Conservation (phyloP, 768 basidiomycete genomes). For the Naganishia vishniacii region DNA sequence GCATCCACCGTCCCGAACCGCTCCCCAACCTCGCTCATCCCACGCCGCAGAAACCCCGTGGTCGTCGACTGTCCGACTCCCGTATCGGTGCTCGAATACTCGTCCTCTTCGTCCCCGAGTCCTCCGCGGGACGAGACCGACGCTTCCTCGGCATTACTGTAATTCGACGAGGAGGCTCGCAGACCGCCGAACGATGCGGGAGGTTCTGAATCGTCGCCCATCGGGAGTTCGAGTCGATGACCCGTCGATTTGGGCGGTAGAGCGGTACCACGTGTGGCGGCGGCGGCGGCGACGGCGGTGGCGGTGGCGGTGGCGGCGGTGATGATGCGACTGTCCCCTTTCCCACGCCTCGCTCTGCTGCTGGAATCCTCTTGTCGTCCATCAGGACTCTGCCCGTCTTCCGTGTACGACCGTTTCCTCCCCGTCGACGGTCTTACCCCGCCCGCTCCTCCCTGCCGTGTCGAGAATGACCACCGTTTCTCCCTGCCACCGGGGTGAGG, state of each 20-base stretch:
- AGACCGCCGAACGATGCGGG: background rate
- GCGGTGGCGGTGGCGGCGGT: too few relatives aligned
- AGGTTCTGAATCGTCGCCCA: background rate
- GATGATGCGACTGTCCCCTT: too few relatives aligned
- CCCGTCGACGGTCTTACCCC: background rate
- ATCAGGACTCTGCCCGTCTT: too few relatives aligned
- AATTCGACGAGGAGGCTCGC: background rate
- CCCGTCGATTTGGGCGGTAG: background rate
- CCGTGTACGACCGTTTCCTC: too few relatives aligned
- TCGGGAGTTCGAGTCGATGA: background rate
- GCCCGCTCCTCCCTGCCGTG: background rate
- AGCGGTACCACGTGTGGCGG: background rate
- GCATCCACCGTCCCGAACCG: too few relatives aligned
- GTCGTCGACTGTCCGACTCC: background rate
- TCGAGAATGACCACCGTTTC: background rate
- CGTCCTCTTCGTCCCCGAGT: constrained; percentile 1
- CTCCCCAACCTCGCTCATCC: too few relatives aligned
- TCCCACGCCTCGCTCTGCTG: too few relatives aligned
- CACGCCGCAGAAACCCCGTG: too few relatives aligned
- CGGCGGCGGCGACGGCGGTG: too few relatives aligned
- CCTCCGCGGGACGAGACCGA: constrained; percentile 9
- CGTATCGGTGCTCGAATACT: constrained; percentile 11
- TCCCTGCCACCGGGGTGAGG: too few relatives aligned
- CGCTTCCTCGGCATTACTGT: background rate
- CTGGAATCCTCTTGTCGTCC: too few relatives aligned